phyloP scores from a whole-genome alignment of 108 stramenopile species.

The Fistulifera solaris region DNA sequence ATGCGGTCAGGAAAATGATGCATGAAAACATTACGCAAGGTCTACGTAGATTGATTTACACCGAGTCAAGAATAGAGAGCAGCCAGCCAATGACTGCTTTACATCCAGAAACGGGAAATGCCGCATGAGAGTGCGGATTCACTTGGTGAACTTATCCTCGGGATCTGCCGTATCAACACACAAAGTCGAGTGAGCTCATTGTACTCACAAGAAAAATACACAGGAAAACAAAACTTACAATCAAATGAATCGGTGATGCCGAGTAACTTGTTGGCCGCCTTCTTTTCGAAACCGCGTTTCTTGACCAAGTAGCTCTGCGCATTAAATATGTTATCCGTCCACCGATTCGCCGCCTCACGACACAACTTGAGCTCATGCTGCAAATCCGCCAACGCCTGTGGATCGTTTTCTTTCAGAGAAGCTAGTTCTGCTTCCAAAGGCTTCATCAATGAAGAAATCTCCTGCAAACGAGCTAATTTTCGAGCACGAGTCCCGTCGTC shows the following conservation, averaged over 20 bases:
- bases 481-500: slow-evolving; percentile 30
- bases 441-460: slow-evolving; percentile 28
- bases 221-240: too few relatives aligned
- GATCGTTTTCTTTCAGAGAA: slow-evolving; percentile 82
- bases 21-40: too few relatives aligned
- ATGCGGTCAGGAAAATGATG: too few relatives aligned
- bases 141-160: slow-evolving; percentile 1
- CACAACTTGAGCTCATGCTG: slow-evolving; percentile 54
- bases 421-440: slow-evolving; percentile 40
- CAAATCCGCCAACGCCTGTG: slow-evolving; percentile 73
- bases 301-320: slow-evolving; percentile 72
- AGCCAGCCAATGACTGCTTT: background rate
- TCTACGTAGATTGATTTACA: too few relatives aligned
- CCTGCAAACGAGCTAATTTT: slow-evolving; percentile 51
- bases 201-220: too few relatives aligned
- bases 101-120: background rate
- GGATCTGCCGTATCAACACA: background rate
- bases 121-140: background rate
- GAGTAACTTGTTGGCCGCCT: slow-evolving; percentile 45
- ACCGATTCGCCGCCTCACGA: slow-evolving; percentile 74
- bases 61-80: too few relatives aligned
- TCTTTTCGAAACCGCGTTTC: slow-evolving; percentile 83
- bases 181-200: too few relatives aligned
- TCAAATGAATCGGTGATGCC: slow-evolving; percentile 5
- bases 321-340: slow-evolving; percentile 91